phyloP scores from a whole-genome alignment of 2,329 filamentous ascomycete genomes.

The Didymella pomorum region DNA sequence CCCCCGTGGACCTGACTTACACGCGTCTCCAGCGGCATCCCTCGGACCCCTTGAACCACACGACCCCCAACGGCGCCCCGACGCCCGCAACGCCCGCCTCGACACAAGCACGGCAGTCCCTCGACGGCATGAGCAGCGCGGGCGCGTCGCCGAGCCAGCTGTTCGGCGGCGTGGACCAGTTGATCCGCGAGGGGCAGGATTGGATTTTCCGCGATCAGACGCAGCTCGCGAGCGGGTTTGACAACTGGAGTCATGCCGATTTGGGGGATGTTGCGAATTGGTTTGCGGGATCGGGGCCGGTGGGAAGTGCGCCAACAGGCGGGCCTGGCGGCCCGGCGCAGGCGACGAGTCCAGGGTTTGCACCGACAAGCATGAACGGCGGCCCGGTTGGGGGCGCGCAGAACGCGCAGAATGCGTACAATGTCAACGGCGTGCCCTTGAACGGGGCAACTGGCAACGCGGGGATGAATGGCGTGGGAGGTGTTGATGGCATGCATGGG shows the following conservation, averaged over 20 bases:
- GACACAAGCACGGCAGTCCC: constrained; percentile 35
- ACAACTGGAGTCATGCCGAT: constrained; percentile 61
- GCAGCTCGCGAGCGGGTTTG: constrained; percentile 67
- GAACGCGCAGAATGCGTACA: constrained; percentile 21
- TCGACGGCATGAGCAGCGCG: constrained; percentile 37
- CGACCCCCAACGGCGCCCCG: constrained; percentile 23
- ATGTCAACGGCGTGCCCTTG: constrained; percentile 13
- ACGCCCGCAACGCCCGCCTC: constrained; percentile 32
- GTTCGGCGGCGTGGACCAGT: constrained; percentile 67
- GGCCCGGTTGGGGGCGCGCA: constrained; percentile 25
- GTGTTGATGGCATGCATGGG: constrained; percentile 20
- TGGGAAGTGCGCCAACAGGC: no score
- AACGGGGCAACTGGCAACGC: neutral
- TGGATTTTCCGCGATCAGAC: constrained; percentile 69
- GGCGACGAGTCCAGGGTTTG: neutral
- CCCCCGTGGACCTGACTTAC: constrained; percentile 42
- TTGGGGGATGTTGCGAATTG: constrained; percentile 44
- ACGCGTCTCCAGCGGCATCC: constrained; percentile 42
- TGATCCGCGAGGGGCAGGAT: constrained; percentile 70
- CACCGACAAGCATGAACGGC: constrained; percentile 23
- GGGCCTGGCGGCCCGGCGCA: no score
- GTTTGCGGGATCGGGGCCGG: constrained; percentile 34
- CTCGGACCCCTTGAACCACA: constrained; percentile 27
- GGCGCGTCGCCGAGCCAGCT: constrained; percentile 59
- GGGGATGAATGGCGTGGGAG: neutral